Conservation (phyloP, 768 basidiomycete species). For the Auriscalpium orientale region DNA sequence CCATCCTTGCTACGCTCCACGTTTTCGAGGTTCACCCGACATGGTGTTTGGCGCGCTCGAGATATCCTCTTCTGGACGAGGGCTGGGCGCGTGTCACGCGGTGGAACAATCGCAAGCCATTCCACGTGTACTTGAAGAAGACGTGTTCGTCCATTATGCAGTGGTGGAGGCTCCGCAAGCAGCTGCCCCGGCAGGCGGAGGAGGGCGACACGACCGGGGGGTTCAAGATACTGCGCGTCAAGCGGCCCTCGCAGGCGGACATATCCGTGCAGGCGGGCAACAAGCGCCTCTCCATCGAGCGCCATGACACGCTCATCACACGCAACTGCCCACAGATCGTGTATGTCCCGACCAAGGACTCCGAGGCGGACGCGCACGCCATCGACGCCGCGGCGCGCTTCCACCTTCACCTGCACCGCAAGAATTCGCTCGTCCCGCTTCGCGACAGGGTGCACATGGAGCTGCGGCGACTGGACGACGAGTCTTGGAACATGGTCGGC, state of each 20-base stretch:
- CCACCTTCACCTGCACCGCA: slow-evolving; percentile 48
- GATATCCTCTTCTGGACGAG: slow-evolving; percentile 25
- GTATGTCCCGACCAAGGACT: slow-evolving; percentile 29
- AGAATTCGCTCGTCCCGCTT: slow-evolving; percentile 40
- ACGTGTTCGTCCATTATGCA: slow-evolving; percentile 39
- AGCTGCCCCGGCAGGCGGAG: slow-evolving; percentile 27
- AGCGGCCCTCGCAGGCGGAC: slow-evolving; percentile 37
- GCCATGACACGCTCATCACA: slow-evolving; percentile 36
- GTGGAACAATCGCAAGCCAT: slow-evolving; percentile 50
- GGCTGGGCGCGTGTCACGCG: slow-evolving; percentile 49
- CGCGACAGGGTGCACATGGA: slow-evolving; percentile 44
- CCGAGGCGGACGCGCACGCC: slow-evolving; percentile 27
- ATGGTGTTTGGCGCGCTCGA: slow-evolving; percentile 46
- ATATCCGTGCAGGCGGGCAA: slow-evolving; percentile 40
- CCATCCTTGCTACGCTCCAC: slow-evolving; percentile 40
- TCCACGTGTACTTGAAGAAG: slow-evolving; percentile 45
- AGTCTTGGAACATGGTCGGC: slow-evolving; percentile 35
- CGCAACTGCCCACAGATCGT: slow-evolving; percentile 29
- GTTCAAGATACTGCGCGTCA: slow-evolving; percentile 40
- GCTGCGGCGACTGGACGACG: slow-evolving; percentile 41
- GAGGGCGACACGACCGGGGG: slow-evolving; percentile 31
- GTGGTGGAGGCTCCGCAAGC: slow-evolving; percentile 36
- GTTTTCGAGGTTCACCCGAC: slow-evolving; percentile 49
- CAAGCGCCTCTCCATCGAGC: slow-evolving; percentile 35
- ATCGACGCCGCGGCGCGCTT: slow-evolving; percentile 53